Conservation (phyloP, 345 rosid genomes). For the Murraya paniculata region DNA sequence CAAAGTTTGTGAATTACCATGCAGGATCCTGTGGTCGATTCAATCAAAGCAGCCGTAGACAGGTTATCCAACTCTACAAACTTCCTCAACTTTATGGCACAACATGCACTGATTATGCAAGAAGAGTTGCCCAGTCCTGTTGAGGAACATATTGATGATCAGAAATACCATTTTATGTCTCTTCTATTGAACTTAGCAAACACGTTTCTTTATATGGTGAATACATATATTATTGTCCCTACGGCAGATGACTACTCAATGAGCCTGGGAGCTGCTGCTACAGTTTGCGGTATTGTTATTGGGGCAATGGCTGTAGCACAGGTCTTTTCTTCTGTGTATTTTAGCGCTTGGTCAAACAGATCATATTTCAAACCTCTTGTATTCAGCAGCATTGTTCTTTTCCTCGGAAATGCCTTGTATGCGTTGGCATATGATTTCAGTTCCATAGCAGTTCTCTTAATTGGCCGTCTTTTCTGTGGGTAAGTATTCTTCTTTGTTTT, state of each 20-base stretch:
- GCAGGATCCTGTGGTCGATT: constrained; percentile 88
- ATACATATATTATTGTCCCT: constrained; percentile 91
- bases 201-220: constrained; percentile 94
- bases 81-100: constrained; percentile 84
- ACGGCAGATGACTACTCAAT: constrained; percentile 92
- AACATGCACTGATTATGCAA: constrained; percentile 96
- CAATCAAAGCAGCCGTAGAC: constrained; percentile 82
- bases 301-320: constrained; percentile 99
- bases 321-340: constrained; percentile 93
- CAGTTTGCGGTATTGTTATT: constrained; percentile 96
- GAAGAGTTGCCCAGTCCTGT: constrained; percentile 81
- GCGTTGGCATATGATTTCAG: constrained; percentile 88
- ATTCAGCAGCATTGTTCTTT: constrained; percentile 83
- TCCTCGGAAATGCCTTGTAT: constrained; percentile 79
- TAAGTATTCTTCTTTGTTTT: constrained; percentile 35
- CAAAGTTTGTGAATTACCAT: constrained; percentile 7
- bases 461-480: constrained; percentile 98
- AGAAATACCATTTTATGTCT: constrained; percentile 81
- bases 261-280: constrained; percentile 97
- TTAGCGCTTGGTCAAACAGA: constrained; percentile 96
- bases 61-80: constrained; percentile 80
- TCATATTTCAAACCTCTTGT: constrained; percentile 96
- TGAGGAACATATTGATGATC: constrained; percentile 69
- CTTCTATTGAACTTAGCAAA: constrained; percentile 79
- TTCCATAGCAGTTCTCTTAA: constrained; percentile 66